Conservation (phyloP, 345 rosid species). For the Populus ilicifolia region DNA sequence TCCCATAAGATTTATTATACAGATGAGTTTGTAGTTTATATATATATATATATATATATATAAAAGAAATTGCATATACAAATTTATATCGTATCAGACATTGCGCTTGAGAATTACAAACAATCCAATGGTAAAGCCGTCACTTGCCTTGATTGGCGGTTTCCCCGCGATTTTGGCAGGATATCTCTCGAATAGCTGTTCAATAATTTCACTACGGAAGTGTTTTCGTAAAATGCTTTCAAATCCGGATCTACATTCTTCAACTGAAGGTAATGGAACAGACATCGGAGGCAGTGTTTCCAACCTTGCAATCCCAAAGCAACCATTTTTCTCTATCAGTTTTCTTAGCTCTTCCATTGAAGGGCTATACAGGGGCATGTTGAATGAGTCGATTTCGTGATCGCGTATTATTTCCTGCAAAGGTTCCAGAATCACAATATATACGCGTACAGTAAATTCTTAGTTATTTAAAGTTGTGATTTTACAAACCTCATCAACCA, state of each 20-base stretch:
- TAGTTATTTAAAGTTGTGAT: too few relatives aligned
- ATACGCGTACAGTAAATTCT: too few relatives aligned
- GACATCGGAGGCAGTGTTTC: neutral
- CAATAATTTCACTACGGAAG: neutral
- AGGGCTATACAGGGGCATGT: constrained; percentile 3
- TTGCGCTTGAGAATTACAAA: constrained; percentile 16
- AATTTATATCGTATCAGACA: neutral
- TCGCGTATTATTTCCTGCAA: neutral
- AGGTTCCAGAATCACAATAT: neutral
- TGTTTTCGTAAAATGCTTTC: neutral
- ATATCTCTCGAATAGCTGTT: constrained; percentile 2
- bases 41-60: too few relatives aligned
- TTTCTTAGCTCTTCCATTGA: constrained; percentile 4
- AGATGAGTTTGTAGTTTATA: too few relatives aligned
- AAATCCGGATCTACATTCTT: neutral
- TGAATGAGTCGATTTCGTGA: neutral
- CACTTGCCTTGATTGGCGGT: neutral
- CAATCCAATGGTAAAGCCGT: neutral
- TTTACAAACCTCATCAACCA: constrained; percentile 14
- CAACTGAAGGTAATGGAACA: neutral
- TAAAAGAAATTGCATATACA: too few relatives aligned
- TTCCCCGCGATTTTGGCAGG: neutral
- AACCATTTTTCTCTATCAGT: neutral
- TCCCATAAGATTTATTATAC: too few relatives aligned
- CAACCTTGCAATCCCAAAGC: neutral